Base-by-base conservation (phyloP, 495 filamentous ascomycete genomes). In the Trichocladium antarcticum region DNA sequence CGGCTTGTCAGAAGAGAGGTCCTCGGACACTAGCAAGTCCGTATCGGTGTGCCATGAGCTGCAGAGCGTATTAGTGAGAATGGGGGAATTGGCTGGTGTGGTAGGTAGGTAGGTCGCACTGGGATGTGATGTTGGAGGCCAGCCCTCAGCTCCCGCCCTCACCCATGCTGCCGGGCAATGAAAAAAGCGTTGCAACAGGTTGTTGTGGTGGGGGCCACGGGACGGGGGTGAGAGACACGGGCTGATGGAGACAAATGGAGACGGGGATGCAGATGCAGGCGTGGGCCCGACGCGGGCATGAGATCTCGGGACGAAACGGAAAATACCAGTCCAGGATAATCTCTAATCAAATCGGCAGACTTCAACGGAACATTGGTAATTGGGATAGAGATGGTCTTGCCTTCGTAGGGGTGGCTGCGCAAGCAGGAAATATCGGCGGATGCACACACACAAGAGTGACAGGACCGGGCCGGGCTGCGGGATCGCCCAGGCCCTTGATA, bases 11-110 rank as follows among this genome's bases (percentile, higher is more conserved):
- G 54, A 54, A 40, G 43, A 52, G 54, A 38, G 52, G 56, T 55
- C 58, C 51, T 55, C 57, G 50, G 60, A 65, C 58, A 58, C 58
- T 52, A 37, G 46, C 34, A 54, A 58, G 42, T 56, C 50, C 50
- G 56, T 54, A 37, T 40, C 50, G 60, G 48, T 58, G 49, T 63
- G 57, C 60, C 62, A 63, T 65, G 56, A 52, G 58, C 54, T 63
- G 53, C 53, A 36, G 29, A 27, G 45, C 24, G 42, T 50, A 47
- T 47, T 47, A 51, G 47, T 38, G 47, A 46, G 6, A 19, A 47
- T 12, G 7, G 38, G 29, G 41, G 34, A 35, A 32, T 24, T 20
- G 40, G 16, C 44, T 20, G 31, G 27, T 20, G 35, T 19, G 37
- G 31, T 21, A 39, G 14, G 22, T n/a, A 29, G 12, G 15, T 3